Evolutionary conservation across 2,329 filamentous ascomycete species (phyloP).

Genomic region (Fusarium fujikuroi): DNA sequence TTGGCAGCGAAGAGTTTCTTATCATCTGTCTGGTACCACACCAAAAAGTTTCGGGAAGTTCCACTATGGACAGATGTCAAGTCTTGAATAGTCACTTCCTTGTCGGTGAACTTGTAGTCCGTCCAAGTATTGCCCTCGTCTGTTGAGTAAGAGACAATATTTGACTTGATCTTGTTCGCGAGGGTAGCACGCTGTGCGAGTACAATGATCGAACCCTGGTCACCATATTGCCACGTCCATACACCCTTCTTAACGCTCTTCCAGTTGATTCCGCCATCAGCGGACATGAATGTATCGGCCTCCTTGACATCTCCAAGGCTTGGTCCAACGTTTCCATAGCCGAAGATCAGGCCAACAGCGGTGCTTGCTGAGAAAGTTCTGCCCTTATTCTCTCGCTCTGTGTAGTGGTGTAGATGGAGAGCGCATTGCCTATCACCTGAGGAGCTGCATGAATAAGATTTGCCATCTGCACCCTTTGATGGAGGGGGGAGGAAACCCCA

Average conservation of each 20-base stretch:
- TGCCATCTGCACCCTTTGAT: constrained; percentile 73
- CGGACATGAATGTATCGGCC: constrained; percentile 89
- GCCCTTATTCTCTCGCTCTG: constrained; percentile 82
- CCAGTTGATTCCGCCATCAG: constrained; percentile 92
- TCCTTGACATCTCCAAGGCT: constrained; percentile 74
- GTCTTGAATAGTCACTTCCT: constrained; percentile 78
- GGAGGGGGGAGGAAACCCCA: constrained; percentile 86
- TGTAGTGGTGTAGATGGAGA: constrained; percentile 94
- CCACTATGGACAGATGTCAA: constrained; percentile 92
- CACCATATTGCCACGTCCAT: constrained; percentile 95
- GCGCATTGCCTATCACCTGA: constrained; percentile 76
- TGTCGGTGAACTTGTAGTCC: constrained; percentile 76
- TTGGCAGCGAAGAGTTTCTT: constrained; percentile 78
- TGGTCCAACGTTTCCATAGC: constrained; percentile 86
- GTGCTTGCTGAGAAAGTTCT: constrained; percentile 90
- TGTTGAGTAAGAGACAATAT: constrained; percentile 77
- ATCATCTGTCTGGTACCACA: constrained; percentile 77
- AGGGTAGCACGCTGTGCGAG: constrained; percentile 78
- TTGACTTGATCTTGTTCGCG: constrained; percentile 75
- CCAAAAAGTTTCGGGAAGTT: constrained; percentile 87
- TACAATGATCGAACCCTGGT: constrained; percentile 92
- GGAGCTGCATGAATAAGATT: constrained; percentile 74
- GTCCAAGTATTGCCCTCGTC: constrained; percentile 86
- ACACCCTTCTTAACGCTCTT: constrained; percentile 84
- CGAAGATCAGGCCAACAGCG: constrained; percentile 91